phyloP scores from a whole-genome alignment of 345 rosid genomes.

The Salix suchowensis region DNA sequence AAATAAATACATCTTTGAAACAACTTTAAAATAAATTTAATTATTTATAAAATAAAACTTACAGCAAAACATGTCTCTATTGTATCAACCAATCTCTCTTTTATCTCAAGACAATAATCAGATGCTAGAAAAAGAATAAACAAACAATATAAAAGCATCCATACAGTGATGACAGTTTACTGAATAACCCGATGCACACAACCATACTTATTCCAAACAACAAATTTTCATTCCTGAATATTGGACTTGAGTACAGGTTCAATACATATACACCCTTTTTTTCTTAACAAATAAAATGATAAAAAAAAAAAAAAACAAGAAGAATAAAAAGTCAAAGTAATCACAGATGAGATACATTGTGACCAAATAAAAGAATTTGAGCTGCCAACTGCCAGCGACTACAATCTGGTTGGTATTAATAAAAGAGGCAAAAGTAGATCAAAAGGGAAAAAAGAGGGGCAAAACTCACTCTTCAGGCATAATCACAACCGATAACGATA shows the following conservation, averaged over 20 bases:
- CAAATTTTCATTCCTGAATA: slow-evolving; percentile 16
- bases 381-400: slow-evolving; percentile 28
- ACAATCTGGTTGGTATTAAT: slow-evolving; percentile 27
- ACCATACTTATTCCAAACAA: slow-evolving; percentile 9
- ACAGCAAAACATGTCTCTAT: too few relatives aligned
- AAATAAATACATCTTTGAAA: too few relatives aligned
- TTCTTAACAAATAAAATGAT: slow-evolving; percentile 10
- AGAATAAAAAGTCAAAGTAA: slow-evolving; percentile 9
- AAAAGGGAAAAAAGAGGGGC: not conserved
- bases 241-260: slow-evolving; percentile 7
- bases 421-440: slow-evolving; percentile 17
- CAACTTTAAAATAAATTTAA: too few relatives aligned
- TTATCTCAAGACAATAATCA: too few relatives aligned
- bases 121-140: too few relatives aligned
- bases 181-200: not conserved
- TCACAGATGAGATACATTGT: slow-evolving; percentile 26
- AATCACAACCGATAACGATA: slow-evolving; percentile 27
- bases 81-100: too few relatives aligned
- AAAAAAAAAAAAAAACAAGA: not conserved
- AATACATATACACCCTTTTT: slow-evolving; percentile 27
- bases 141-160: too few relatives aligned
- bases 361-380: slow-evolving; percentile 31
- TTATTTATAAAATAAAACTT: too few relatives aligned
- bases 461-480: slow-evolving; percentile 36
- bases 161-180: not conserved